These are phyloP conservation scores for Colletotrichum tofieldiae DNA, from an alignment of 2,329 filamentous ascomycete genomes.

Conservation along the genomic window DNA sequence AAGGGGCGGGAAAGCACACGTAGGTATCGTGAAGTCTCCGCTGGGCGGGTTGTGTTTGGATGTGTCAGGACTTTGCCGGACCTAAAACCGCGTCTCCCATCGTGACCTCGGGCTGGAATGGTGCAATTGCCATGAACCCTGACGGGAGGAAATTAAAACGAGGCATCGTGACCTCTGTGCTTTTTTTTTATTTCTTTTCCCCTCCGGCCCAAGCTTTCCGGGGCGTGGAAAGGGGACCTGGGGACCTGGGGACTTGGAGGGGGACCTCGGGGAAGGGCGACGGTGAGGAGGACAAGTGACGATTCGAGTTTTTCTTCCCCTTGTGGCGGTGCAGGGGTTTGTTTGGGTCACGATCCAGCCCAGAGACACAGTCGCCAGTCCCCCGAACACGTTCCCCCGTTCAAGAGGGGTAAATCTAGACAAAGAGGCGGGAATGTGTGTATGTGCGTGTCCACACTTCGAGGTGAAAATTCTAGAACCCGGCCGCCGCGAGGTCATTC, in stretches of 20 bases:
- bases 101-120: slow-evolving; percentile 37
- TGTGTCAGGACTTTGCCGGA: slow-evolving; percentile 9
- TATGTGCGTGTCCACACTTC: background rate
- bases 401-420: slow-evolving; percentile 24
- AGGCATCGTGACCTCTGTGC: slow-evolving; percentile 34
- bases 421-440: background rate
- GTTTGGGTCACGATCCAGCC: slow-evolving; percentile 20
- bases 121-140: slow-evolving; percentile 32
- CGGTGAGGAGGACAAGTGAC: slow-evolving; percentile 30
- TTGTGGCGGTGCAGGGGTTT: slow-evolving; percentile 35
- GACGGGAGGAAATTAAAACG: slow-evolving; percentile 22
- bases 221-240: slow-evolving; percentile 2
- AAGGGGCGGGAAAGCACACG: slow-evolving; percentile 11
- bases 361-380: slow-evolving; percentile 1
- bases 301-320: slow-evolving; percentile 33
- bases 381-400: background rate
- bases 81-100: slow-evolving; percentile 17
- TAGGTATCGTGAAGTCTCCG: background rate
- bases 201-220: slow-evolving; percentile 14
- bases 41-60: background rate
- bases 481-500: slow-evolving; percentile 11
- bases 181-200: background rate
- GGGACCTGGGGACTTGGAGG: background rate
- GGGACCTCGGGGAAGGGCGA: background rate
- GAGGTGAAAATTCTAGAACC: slow-evolving; percentile 29